Base-by-base conservation (phyloP, 1,139 yeast genomes). In the Candida labiduridarum region DNA sequence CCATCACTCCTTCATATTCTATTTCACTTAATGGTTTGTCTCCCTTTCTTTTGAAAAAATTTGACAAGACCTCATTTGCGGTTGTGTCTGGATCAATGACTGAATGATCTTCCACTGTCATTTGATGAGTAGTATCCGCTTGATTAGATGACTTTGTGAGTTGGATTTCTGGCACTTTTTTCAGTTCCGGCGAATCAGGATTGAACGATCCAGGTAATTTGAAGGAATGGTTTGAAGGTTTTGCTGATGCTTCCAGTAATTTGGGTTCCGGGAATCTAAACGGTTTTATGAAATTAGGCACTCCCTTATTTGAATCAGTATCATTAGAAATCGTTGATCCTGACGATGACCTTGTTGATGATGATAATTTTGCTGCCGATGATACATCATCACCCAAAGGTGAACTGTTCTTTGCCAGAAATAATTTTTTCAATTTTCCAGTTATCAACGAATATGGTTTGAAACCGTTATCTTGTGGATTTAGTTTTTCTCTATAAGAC, bases 1-100 rank as follows among this genome's bases (percentile, higher is more conserved):
- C 81, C 61, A 88, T 67, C 0, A 91, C 96, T 4, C 97, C 97
- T 62, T 87, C 96, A 56, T 85, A 80, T 65, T 92, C 98, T 45
- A 90, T 75, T 15, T 86, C 91, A 10, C 85, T 78, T 52, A 91
- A 72, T 9, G 95, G 92, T 15, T 71, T 70, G 52, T 84, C 82
- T n/a, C 97, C 97, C 62, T 89, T 90, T 38, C 72, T 74, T 34
- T 78, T 78, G 66, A 91, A 91, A 62, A 91, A 91, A 40, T 78
- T 82, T 6, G 92, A 86, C 50, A 91, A 72, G 29, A 82, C 77
- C 48, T 80, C 83, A 64, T 85, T 87, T 8, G 72, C 61, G n/a
- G 68, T 59, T 43, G 49, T 41, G 14, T 39, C 42, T n/a, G 41
- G 22, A 12, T 49, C 53, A n/a, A 25, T 27, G 8, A 27, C 29